A percentile compares a stretch with the other conserved stretches of the same genome.
Evolutionary conservation across 208 protist species (phyloP).

Genomic region (Trypanosoma vivax): DNA sequence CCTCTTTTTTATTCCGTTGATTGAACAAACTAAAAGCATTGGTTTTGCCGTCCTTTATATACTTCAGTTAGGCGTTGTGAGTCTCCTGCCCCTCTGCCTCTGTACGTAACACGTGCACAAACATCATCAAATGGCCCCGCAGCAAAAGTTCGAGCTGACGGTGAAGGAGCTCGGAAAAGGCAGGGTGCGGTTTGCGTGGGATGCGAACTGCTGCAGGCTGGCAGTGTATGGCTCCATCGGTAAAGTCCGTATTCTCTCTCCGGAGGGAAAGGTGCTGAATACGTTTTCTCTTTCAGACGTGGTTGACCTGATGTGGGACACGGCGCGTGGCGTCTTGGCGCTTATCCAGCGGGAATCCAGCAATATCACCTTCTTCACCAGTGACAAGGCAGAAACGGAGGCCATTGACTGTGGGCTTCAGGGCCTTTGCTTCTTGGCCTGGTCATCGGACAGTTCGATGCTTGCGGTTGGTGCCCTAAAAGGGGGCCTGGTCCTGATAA

Average conservation of each 20-base stretch:
- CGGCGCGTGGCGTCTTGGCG: slow-evolving; percentile 75
- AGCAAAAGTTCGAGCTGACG: slow-evolving; percentile 68
- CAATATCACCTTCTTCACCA: slow-evolving; percentile 78
- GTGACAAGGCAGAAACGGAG: slow-evolving; percentile 52
- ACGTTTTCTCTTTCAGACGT: slow-evolving; percentile 63
- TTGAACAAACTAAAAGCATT: not conserved
- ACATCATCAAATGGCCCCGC: slow-evolving; percentile 44
- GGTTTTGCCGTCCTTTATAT: not conserved
- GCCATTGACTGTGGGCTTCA: slow-evolving; percentile 83
- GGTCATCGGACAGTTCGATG: slow-evolving; percentile 67
- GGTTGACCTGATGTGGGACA: slow-evolving; percentile 88
- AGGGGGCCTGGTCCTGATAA: slow-evolving; percentile 91
- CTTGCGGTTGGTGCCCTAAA: slow-evolving; percentile 88
- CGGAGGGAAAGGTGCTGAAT: slow-evolving; percentile 66
- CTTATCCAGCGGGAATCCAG: slow-evolving; percentile 67
- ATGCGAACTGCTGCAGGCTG: slow-evolving; percentile 49
- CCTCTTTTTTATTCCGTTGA: not conserved
- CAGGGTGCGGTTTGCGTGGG: slow-evolving; percentile 63
- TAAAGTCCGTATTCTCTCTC: slow-evolving; percentile 72
- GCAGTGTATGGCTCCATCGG: slow-evolving; percentile 76
- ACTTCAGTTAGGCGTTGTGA: not conserved
- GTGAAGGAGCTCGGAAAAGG: slow-evolving; percentile 63
- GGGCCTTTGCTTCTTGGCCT: slow-evolving; percentile 84
- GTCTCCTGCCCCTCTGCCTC: not conserved
- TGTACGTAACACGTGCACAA: not conserved